Conservation (phyloP, 2,329 filamentous ascomycete genomes). For the Talaromyces sp. region DNA sequence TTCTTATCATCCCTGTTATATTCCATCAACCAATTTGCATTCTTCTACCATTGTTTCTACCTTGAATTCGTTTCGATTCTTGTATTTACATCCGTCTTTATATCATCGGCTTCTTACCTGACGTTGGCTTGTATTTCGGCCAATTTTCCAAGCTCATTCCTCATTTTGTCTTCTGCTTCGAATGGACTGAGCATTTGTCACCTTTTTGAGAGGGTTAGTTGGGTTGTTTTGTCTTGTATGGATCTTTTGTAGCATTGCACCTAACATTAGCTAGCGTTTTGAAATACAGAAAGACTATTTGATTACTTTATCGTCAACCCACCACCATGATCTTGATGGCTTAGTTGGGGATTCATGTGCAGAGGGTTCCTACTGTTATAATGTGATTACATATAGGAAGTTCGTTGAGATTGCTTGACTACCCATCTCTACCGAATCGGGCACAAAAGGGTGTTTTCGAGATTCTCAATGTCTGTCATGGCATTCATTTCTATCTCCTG, state of each 20-base stretch:
- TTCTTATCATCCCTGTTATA: not conserved
- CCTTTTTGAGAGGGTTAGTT: not conserved
- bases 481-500: not conserved
- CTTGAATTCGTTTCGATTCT: not conserved
- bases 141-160: not conserved
- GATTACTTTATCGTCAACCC: not conserved
- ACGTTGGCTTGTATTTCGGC: not conserved
- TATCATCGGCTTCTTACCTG: not conserved
- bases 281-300: not conserved
- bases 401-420: not conserved
- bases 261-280: not conserved
- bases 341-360: not conserved
- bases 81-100: constrained; percentile 5
- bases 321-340: not conserved
- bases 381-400: not conserved
- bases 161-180: not conserved
- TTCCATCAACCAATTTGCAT: constrained; percentile 1
- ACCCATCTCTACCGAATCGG: not conserved
- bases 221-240: not conserved
- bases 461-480: not conserved
- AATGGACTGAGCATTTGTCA: not conserved
- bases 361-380: not conserved
- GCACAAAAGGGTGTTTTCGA: not conserved
- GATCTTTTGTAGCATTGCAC: not conserved
- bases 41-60: too few species aligned